Evolutionary conservation across 2,329 filamentous ascomycete species (phyloP).

Genomic region (Botrytis squamosa): DNA sequence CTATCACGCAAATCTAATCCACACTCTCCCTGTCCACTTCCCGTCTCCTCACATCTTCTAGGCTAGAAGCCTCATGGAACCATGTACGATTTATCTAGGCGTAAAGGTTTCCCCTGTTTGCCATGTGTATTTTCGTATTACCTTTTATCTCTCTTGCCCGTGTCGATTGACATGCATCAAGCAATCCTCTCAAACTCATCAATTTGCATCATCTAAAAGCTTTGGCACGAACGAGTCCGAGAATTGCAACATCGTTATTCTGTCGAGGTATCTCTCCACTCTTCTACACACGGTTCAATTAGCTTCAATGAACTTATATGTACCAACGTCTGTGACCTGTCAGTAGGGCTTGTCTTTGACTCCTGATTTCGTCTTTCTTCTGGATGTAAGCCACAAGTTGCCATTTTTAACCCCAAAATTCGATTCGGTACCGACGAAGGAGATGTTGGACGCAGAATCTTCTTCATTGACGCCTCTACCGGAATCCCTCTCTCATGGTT

Average conservation of each 20-base stretch:
- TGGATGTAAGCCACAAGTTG: background rate
- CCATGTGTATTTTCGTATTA: conserved; percentile 6
- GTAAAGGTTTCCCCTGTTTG: background rate
- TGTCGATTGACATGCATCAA: background rate
- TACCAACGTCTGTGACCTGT: background rate
- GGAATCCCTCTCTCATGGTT: conserved; percentile 39
- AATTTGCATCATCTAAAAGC: background rate
- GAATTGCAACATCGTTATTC: background rate
- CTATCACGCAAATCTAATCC: conserved; percentile 1
- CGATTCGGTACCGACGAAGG: background rate
- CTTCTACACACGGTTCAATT: background rate
- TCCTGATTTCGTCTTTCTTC: background rate
- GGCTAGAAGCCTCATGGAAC: conserved; percentile 13
- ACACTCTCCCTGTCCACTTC: background rate
- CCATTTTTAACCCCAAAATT: background rate
- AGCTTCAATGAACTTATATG: conserved; percentile 10
- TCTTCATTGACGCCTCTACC: conserved; percentile 35
- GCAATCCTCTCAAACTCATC: background rate
- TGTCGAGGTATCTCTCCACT: conserved; percentile 8
- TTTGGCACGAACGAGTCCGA: background rate
- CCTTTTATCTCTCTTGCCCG: background rate
- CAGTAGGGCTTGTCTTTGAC: background rate
- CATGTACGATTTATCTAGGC: background rate
- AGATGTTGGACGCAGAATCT: conserved; percentile 27
- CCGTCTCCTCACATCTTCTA: background rate